Percentiles rank a stretch among this genome's conserved stretches.
phyloP scores from a whole-genome alignment of 257 asterid species.

The Przewalskia tangutica region DNA sequence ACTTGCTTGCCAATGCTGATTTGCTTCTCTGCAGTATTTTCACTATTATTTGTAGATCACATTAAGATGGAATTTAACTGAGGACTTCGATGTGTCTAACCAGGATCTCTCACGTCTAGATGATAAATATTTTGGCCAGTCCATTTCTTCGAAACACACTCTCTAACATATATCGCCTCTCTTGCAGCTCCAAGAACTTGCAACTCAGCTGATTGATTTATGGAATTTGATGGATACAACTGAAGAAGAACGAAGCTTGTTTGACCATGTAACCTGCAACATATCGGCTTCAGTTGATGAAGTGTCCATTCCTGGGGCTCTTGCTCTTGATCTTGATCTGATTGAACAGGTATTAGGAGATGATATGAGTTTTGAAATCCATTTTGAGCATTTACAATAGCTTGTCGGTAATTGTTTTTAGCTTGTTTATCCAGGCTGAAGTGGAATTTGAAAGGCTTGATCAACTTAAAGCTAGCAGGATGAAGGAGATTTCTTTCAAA shows the following conservation, averaged over 20 bases:
- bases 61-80: background rate
- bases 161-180: background rate
- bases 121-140: background rate
- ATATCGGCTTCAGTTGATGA: constrained; percentile 79
- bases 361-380: background rate
- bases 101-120: background rate
- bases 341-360: constrained; percentile 59
- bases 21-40: background rate
- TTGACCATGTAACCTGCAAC: constrained; percentile 66
- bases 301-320: constrained; percentile 77
- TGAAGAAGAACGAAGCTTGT: constrained; percentile 53
- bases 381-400: background rate
- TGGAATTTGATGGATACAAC: constrained; percentile 99
- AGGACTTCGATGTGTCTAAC: background rate
- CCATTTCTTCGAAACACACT: background rate
- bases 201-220: constrained; percentile 74
- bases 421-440: constrained; percentile 51
- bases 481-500: constrained; percentile 94
- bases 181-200: constrained; percentile 87
- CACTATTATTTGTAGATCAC: background rate
- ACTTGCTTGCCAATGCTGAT: background rate
- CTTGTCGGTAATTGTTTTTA: background rate
- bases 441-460: constrained; percentile 94
- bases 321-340: constrained; percentile 63
- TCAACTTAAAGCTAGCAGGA: constrained; percentile 83